phyloP scores from a whole-genome alignment of 2,329 filamentous ascomycete species.

The Fusarium sp. region DNA sequence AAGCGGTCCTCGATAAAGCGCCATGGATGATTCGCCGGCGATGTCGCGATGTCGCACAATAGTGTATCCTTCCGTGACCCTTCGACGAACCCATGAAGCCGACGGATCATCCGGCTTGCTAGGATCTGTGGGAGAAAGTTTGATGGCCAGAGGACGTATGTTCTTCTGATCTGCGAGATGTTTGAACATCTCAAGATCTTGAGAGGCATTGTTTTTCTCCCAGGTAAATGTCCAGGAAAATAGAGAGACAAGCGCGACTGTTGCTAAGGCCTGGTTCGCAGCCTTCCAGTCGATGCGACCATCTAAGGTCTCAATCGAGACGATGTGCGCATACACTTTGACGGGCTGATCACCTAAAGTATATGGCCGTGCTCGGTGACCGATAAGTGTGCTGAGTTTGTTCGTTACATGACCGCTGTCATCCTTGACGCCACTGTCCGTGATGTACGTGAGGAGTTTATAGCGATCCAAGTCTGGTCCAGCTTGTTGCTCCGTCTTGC shows the following conservation, averaged over 20 bases:
- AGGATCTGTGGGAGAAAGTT: neutral
- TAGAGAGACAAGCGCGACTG: neutral
- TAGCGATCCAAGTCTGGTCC: neutral
- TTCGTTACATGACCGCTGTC: neutral
- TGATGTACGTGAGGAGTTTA: neutral
- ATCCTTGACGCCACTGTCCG: neutral
- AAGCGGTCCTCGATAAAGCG: neutral
- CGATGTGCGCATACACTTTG: neutral
- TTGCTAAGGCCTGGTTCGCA: neutral
- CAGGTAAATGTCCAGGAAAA: neutral
- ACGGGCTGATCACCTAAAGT: fast-evolving
- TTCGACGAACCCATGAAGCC: neutral
- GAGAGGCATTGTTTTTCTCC: neutral
- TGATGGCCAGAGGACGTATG: neutral
- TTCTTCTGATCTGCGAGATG: neutral
- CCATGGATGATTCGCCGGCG: neutral
- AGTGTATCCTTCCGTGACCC: neutral
- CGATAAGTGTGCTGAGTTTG: neutral
- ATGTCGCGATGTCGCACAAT: neutral
- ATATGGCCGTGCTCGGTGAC: neutral
- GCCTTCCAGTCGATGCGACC: neutral
- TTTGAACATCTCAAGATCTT: neutral
- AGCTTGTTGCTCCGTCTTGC: fast-evolving
- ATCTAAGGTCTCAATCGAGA: neutral
- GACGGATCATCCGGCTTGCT: neutral